A percentile compares a stretch with the other conserved stretches of the same genome.
Conservation (phyloP, 2,329 filamentous ascomycete species). For the Aureobasidium musti region DNA sequence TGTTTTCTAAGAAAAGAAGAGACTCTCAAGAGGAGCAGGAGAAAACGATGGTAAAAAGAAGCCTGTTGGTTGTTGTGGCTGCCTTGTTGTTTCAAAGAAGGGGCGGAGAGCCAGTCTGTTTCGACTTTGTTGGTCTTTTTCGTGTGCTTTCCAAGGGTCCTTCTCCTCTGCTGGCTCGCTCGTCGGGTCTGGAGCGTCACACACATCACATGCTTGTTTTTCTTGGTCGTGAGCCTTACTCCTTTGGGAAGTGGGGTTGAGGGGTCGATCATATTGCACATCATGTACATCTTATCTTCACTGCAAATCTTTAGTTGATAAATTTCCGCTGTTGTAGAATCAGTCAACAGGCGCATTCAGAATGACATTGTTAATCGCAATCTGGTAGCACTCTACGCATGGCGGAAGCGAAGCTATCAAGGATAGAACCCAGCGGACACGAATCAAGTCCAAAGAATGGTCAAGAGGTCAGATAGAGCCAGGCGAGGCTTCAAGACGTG, state of each 20-base stretch:
- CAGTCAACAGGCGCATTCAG: no score
- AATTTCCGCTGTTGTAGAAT: no score
- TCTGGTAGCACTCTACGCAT: no score
- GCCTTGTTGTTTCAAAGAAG: conserved; percentile 16
- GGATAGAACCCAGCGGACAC: no score
- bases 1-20: neutral
- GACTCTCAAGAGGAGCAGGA: neutral
- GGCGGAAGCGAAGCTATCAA: no score
- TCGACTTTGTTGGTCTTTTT: conserved; percentile 23
- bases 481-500: no score
- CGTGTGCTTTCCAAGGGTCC: conserved; percentile 21
- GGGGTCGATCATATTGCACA: neutral
- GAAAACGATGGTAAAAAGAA: neutral
- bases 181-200: conserved; percentile 16
- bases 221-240: neutral
- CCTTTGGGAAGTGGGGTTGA: neutral
- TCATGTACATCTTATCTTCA: neutral
- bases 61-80: conserved; percentile 14
- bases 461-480: no score
- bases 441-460: no score
- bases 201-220: conserved; percentile 23
- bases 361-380: neutral
- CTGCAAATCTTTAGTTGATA: neutral
- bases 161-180: neutral
- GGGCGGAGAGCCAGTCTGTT: neutral